Evolutionary conservation across 768 basidiomycete genomes (phyloP).

Genomic region (Russula sp.): DNA sequence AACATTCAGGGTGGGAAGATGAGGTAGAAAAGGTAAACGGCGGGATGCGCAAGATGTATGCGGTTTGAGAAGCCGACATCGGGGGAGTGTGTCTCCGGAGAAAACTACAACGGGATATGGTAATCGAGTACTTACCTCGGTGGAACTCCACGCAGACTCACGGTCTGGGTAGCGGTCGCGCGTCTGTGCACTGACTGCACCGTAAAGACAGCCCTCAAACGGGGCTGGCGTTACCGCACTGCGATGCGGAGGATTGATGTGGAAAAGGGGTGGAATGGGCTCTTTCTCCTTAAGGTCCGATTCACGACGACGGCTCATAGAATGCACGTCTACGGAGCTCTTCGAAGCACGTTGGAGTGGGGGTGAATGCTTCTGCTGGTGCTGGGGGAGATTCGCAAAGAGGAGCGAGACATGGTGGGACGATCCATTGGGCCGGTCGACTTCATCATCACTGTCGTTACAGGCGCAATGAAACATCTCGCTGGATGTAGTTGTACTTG

Average conservation of each 20-base stretch:
- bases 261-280: conserved; percentile 2
- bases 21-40: not conserved
- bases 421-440: conserved; percentile 35
- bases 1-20: not conserved
- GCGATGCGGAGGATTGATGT: conserved; percentile 41
- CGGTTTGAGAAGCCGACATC: not conserved
- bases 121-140: conserved; percentile 21
- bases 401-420: conserved; percentile 36
- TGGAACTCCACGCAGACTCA: conserved; percentile 30
- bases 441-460: conserved; percentile 35
- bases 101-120: not conserved
- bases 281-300: conserved; percentile 33
- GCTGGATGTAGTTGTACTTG: conserved; percentile 22
- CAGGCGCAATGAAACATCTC: conserved; percentile 30
- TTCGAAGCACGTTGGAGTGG: conserved; percentile 23
- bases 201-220: conserved; percentile 51
- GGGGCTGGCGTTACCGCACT: conserved; percentile 53
- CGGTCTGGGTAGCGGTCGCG: conserved; percentile 22
- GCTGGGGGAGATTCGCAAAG: conserved; percentile 25
- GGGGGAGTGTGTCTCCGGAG: not conserved
- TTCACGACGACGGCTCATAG: conserved; percentile 22
- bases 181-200: conserved; percentile 32
- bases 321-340: conserved; percentile 29
- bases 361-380: conserved; percentile 20
- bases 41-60: not conserved